Percentiles rank a stretch among this genome's conserved stretches.
phyloP scores from a whole-genome alignment of 2,329 filamentous ascomycete genomes.

The Fusarium sp. region DNA sequence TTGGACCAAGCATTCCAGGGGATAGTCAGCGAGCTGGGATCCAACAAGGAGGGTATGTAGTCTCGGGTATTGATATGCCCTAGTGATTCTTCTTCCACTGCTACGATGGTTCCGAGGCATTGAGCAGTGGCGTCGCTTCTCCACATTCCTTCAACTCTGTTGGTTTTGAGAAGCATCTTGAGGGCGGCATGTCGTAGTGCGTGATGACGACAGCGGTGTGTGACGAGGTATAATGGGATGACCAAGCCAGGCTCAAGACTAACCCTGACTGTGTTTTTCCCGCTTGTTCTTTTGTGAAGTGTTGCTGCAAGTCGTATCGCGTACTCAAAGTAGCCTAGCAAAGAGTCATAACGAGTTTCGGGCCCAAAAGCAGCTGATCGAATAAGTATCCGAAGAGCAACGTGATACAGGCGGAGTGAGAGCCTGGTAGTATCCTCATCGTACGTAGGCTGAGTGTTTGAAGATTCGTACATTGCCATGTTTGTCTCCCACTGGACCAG shows the following conservation, averaged over 20 bases:
- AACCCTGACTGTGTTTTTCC: neutral
- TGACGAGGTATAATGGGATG: conserved; percentile 10
- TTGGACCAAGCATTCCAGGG: neutral
- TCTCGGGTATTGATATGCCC: neutral
- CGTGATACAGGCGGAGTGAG: neutral
- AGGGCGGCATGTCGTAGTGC: conserved; percentile 38
- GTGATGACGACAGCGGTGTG: conserved; percentile 44
- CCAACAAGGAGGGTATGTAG: neutral
- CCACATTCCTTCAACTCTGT: conserved; percentile 47
- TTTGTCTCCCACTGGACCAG: neutral
- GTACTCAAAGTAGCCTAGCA: conserved; percentile 7
- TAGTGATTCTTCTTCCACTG: conserved; percentile 26
- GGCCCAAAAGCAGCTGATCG: neutral
- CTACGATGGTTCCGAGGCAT: conserved; percentile 30
- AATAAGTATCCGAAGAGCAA: neutral
- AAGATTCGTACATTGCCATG: neutral
- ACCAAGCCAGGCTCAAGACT: neutral
- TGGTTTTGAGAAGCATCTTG: conserved; percentile 29
- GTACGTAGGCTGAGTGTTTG: neutral
- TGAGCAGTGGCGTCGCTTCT: conserved; percentile 37
- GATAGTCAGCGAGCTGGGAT: neutral
- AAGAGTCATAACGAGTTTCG: neutral
- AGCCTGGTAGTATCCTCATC: neutral
- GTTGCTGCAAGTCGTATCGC: neutral
- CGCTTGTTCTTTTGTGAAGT: neutral